phyloP scores from a whole-genome alignment of 2,329 filamentous ascomycete species.

The Stemphylium beticola region DNA sequence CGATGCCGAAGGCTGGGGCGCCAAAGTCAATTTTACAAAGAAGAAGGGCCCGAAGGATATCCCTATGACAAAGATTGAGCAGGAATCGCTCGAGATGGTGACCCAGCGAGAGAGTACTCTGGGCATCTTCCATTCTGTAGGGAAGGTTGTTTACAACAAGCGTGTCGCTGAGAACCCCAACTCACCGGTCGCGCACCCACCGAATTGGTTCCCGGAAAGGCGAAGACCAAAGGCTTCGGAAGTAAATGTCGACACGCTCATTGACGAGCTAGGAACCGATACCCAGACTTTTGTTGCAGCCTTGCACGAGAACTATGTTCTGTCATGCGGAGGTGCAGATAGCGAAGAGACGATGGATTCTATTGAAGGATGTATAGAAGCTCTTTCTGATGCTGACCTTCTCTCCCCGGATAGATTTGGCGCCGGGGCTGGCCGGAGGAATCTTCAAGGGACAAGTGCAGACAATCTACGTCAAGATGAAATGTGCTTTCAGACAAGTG shows the following conservation, averaged over 20 bases:
- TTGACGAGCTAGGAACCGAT: slow-evolving; percentile 93
- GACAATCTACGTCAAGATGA: slow-evolving; percentile 90
- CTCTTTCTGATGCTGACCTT: slow-evolving; percentile 85
- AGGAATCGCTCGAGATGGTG: slow-evolving; percentile 78
- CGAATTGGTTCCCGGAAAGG: slow-evolving; percentile 54
- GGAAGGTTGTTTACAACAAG: slow-evolving; percentile 97
- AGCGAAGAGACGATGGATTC: slow-evolving; percentile 73
- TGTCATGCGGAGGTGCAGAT: slow-evolving; percentile 74
- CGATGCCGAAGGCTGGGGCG: slow-evolving; percentile 80
- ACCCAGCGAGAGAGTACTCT: slow-evolving; percentile 87
- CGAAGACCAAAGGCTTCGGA: slow-evolving; percentile 54
- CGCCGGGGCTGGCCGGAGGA: slow-evolving; percentile 58
- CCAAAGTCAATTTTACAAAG: slow-evolving; percentile 69
- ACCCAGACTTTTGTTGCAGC: slow-evolving; percentile 87
- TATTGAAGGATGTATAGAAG: slow-evolving; percentile 83
- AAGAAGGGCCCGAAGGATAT: slow-evolving; percentile 62
- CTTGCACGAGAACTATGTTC: slow-evolving; percentile 89
- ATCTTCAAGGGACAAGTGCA: slow-evolving; percentile 58
- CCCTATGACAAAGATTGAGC: slow-evolving; percentile 76
- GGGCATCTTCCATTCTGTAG: slow-evolving; percentile 94
- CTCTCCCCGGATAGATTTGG: slow-evolving; percentile 77
- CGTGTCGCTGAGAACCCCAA: slow-evolving; percentile 60
- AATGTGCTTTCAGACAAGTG: slow-evolving; percentile 89
- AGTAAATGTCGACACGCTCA: slow-evolving; percentile 68
- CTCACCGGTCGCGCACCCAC: slow-evolving; percentile 50